Evolutionary conservation across 495 filamentous ascomycete genomes (phyloP).

Genomic region (Neurospora cerealis): DNA sequence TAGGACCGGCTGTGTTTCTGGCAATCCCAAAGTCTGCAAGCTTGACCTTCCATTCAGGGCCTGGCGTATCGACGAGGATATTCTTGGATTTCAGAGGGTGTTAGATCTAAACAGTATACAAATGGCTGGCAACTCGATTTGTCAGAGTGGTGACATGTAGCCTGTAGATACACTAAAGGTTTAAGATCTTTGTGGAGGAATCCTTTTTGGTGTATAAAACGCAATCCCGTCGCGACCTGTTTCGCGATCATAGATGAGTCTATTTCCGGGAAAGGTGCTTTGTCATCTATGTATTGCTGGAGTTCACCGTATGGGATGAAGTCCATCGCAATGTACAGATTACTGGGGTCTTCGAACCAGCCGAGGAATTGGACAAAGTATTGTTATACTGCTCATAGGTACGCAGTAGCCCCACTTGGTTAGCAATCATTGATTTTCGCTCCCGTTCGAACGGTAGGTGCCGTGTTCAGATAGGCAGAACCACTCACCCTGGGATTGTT

Average conservation of each 20-base stretch:
- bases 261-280: too few relatives aligned
- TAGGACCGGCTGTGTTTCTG: conserved; percentile 7
- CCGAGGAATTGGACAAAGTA: conserved; percentile 28
- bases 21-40: conserved; percentile 44
- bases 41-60: conserved; percentile 35
- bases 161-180: conserved; percentile 19
- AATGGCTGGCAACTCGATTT: neutral
- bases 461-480: neutral
- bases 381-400: neutral
- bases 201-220: conserved; percentile 36
- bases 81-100: conserved; percentile 6
- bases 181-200: conserved; percentile 46
- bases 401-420: neutral
- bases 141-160: neutral
- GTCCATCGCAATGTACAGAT: conserved; percentile 35
- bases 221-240: conserved; percentile 39
- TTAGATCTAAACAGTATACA: neutral
- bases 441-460: neutral
- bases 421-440: neutral
- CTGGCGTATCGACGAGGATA: conserved; percentile 6
- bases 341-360: conserved; percentile 27
- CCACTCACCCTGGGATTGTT: neutral
- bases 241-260: too few relatives aligned
- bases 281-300: too few relatives aligned
- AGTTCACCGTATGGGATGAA: conserved; percentile 25